phyloP scores from a whole-genome alignment of 2,329 filamentous ascomycete genomes.

The Sporothrix inflata region DNA sequence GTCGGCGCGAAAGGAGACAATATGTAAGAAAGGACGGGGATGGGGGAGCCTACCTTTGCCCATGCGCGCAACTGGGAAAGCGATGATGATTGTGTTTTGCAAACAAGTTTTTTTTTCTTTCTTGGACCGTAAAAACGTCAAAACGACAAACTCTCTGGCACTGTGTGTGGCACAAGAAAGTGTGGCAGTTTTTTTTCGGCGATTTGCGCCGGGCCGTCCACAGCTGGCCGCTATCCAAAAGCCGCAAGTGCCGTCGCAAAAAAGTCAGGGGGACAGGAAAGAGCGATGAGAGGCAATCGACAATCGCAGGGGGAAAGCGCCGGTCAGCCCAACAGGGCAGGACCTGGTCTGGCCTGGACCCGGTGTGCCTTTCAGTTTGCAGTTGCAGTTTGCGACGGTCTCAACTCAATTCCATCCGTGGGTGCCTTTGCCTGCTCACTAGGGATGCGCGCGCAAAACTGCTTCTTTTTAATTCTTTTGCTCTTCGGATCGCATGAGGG shows the following conservation, averaged over 20 bases:
- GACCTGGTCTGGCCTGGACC: not conserved
- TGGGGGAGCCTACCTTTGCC: not conserved
- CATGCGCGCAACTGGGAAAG: not conserved
- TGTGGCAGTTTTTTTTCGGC: slow-evolving; percentile 16
- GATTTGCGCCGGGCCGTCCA: slow-evolving; percentile 31
- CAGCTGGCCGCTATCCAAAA: slow-evolving; percentile 29
- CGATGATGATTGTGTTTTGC: not conserved
- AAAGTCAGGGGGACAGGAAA: not conserved
- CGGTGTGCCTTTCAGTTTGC: not conserved
- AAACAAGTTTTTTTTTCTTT: slow-evolving; percentile 1
- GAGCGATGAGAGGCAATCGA: not conserved
- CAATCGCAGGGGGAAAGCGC: not conserved
- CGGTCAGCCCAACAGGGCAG: slow-evolving; percentile 15
- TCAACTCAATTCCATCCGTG: no score
- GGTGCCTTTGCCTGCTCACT: not conserved
- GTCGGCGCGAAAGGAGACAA: not conserved
- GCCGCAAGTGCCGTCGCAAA: slow-evolving; percentile 23
- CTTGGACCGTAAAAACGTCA: slow-evolving; percentile 6
- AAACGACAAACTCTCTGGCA: not conserved
- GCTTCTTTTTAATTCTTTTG: not conserved
- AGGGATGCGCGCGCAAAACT: not conserved
- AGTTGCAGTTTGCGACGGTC: not conserved
- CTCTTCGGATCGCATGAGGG: not conserved
- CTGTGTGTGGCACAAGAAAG: slow-evolving; percentile 18
- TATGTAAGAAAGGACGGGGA: not conserved